Base-by-base conservation (phyloP, 805 yeast species). In the Cyberlindnera japonica region DNA sequence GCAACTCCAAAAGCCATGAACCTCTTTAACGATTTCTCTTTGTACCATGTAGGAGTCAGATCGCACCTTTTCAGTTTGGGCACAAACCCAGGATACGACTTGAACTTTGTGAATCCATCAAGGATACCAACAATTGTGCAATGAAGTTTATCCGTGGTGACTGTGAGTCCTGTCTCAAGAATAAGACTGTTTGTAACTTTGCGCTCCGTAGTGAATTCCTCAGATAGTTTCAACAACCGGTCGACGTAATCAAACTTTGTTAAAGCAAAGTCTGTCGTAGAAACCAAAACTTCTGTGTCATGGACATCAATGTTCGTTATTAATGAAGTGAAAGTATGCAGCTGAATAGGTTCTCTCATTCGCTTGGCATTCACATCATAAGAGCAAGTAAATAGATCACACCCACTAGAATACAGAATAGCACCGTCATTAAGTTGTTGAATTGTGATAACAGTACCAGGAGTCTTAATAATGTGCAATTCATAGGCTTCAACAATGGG, bases 1-100 rank as follows among this genome's bases (percentile, higher is more conserved):
- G 62, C 58, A 14, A 69, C 28, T 1, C 73, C 73, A 38, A 38
- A 55, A 29, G 55, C 47, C 14, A 57, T 18, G 40, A 64, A 59
- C 11, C 51, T 48, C 14, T 39, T 15, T 25, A 40, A 35, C 30
- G 18, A 6, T 19, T 32, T 16, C 4, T 32, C 26, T 11, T 36
- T 3, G 15, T 35, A 47, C 72, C 74, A 69, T 15, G 54, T 40
- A 2, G 72, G 65, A 1, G 35, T 33, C 20, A 65, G 52, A 2
- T 49, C 38, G 39, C 68, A 62, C 21, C 37, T 32, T 3, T 34
- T 32, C 2, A 69, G 22, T 41, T 62, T 55, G 2, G 71, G 70
- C 12, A 66, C 54, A 27, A 58, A 64, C 1, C 64, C 54, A 2
- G 59, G 45, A 20, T 46, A 38, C 1, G 44, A 16, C 24, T 35